These are phyloP conservation scores for Suhomyces bokatorum DNA, from an alignment of 1,139 yeast species.

Conservation along the genomic window DNA sequence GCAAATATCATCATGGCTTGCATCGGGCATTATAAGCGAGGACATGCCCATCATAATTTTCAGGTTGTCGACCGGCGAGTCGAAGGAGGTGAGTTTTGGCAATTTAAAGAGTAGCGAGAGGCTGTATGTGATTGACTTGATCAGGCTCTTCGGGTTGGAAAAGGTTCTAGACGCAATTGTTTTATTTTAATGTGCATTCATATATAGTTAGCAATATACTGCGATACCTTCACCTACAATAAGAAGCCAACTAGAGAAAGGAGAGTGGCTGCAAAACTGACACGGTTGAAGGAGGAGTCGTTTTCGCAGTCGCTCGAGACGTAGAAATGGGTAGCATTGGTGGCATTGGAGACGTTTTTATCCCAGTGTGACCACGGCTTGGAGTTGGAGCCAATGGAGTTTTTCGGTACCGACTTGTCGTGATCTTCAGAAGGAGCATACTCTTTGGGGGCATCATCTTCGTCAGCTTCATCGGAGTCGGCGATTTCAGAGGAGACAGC, in stretches of 20 bases:
- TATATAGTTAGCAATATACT: constrained; percentile 2
- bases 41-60: constrained; percentile 21
- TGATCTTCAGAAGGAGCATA: no score
- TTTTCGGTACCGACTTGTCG: no score
- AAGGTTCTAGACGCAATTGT: constrained; percentile 11
- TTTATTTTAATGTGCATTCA: constrained; percentile 1
- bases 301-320: constrained; percentile 18
- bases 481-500: constrained; percentile 12
- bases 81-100: constrained; percentile 20
- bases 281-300: constrained; percentile 15
- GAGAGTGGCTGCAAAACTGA: constrained; percentile 21
- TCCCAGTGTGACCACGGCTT: background rate
- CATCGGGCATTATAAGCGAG: constrained; percentile 19
- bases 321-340: constrained; percentile 2
- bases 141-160: constrained; percentile 21
- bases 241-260: constrained; percentile 26
- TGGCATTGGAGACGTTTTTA: background rate
- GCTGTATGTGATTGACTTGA: constrained; percentile 16
- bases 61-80: constrained; percentile 13
- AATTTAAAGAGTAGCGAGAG: constrained; percentile 17
- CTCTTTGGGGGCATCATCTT: background rate
- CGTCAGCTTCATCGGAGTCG: background rate
- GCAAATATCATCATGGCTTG: constrained; percentile 39
- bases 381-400: no score
- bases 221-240: constrained; percentile 16